Conservation (phyloP, 345 rosid species). For the Murraya paniculata region DNA sequence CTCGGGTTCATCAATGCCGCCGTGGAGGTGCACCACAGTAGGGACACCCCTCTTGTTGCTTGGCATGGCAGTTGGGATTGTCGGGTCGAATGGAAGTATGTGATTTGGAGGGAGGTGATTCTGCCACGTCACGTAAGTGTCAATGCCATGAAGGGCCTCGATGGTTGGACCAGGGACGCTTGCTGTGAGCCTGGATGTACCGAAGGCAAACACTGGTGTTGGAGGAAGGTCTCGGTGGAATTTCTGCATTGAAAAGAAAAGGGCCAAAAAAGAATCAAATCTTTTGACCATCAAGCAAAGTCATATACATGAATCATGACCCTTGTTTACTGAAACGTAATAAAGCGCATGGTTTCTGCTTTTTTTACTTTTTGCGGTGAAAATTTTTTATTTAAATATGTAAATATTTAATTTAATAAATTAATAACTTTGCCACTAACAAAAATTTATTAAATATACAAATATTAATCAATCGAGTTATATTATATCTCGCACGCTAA, state of each 20-base stretch:
- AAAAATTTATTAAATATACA: too few relatives aligned
- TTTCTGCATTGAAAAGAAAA: conserved; percentile 38
- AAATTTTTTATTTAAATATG: too few relatives aligned
- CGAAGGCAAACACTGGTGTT: conserved; percentile 81
- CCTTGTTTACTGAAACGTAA: too few relatives aligned
- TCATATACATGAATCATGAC: neutral
- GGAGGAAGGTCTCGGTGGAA: conserved; percentile 87
- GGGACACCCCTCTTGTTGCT: conserved; percentile 54
- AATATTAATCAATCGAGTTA: too few relatives aligned
- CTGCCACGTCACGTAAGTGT: conserved; percentile 66
- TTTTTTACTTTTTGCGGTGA: too few relatives aligned
- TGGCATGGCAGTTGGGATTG: conserved; percentile 68
- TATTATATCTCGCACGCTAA: too few relatives aligned
- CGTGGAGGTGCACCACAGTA: conserved; percentile 95
- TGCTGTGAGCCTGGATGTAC: conserved; percentile 50
- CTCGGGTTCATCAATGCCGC: conserved; percentile 64
- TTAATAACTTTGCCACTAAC: too few relatives aligned
- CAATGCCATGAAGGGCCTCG: conserved; percentile 67
- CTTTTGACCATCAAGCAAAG: neutral
- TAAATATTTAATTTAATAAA: too few relatives aligned
- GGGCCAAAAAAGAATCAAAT: neutral
- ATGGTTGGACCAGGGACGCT: conserved; percentile 93
- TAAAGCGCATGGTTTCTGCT: too few relatives aligned
- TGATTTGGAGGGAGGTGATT: conserved; percentile 83
- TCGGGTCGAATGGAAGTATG: conserved; percentile 88